Percentiles rank a stretch among this genome's conserved stretches.
phyloP scores from a whole-genome alignment of 768 basidiomycete species.

The Amanita subjunquillea region DNA sequence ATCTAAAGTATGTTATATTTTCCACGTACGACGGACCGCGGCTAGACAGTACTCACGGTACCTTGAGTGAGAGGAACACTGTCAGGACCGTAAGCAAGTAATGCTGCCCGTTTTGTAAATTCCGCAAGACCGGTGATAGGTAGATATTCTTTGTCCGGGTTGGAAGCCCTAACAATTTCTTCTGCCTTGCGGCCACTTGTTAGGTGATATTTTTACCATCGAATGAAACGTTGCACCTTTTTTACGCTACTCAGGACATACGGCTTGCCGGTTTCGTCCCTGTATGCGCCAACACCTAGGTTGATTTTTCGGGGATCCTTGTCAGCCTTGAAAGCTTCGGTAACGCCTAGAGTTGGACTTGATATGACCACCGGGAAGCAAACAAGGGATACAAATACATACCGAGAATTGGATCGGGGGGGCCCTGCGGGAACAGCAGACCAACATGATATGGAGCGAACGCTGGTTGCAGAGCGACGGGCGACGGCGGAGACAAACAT shows the following conservation, averaged over 20 bases:
- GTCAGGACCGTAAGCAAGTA: conserved; percentile 85
- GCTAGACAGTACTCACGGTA: conserved; percentile 39
- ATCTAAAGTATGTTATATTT: conserved; percentile 35
- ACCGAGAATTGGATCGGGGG: conserved; percentile 93
- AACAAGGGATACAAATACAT: conserved; percentile 1
- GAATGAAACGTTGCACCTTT: conserved; percentile 39
- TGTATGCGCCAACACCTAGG: conserved; percentile 94
- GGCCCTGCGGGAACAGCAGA: conserved; percentile 77
- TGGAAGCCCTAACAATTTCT: conserved; percentile 49
- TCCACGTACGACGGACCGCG: conserved; percentile 1
- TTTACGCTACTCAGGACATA: conserved; percentile 86
- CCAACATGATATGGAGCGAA: conserved; percentile 64
- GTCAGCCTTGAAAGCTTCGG: conserved; percentile 96
- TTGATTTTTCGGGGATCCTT: conserved; percentile 90
- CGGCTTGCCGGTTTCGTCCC: conserved; percentile 91
- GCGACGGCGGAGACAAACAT: conserved; percentile 41
- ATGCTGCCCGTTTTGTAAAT: conserved; percentile 79
- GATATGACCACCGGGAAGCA: background rate
- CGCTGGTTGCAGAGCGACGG: conserved; percentile 35
- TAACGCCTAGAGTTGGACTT: conserved; percentile 47
- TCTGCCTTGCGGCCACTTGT: conserved; percentile 49
- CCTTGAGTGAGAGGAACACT: conserved; percentile 62
- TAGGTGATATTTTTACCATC: conserved; percentile 2
- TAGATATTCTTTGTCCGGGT: conserved; percentile 90
- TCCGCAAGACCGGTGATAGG: conserved; percentile 86